Base-by-base conservation (phyloP, 805 yeast genomes). In the Wickerhamomyces rabaulensis region DNA sequence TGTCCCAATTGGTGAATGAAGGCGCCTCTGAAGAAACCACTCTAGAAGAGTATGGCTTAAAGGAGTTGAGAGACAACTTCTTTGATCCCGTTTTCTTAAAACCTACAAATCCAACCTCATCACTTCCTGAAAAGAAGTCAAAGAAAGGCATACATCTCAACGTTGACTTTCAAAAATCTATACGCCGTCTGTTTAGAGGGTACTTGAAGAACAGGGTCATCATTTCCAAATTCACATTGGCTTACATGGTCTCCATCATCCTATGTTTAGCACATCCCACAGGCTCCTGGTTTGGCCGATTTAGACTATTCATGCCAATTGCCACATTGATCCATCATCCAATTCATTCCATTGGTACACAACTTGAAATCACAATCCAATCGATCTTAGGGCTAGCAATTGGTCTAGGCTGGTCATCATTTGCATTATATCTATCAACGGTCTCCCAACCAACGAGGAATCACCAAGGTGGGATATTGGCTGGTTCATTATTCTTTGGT, bases 21-120 rank as follows among this genome's bases (percentile, higher is more conserved):
- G 50, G 53, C 9, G 31, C 36, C 7, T 29, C 37, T 1, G 26
- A 42, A 7, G 57, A 56, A 2, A 55, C 59, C 9, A 51, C 56
- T 5, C 55, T 68, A 47, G 65, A 67, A 19, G 55, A 63, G n/a
- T 51, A 71, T 29, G 67, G 60, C 1, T 44, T 74, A n/a, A 73
- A 71, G 44, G 80, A 75, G 51, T 52, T 71, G 22, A 62, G 80
- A 52, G 71, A 71, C 43, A 78, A 78, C 9, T 75, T 69, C 53
- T 75, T 75, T 49, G 79, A 75, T 52, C 71, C 79, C 1, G 60
- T 66, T 1, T 75, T 64, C 48, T 58, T 65, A 7, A 66, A 66
- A 22, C 65, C 65, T 16, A n/a, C 19, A 9, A 19, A n/a, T 19
- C 10, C 38, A 7, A 27, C 22, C 20, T 27, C 21, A 36, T 17